Percentiles rank a stretch among this genome's conserved stretches.
phyloP scores from a whole-genome alignment of 805 yeast species.

The Tetrapisispora taiwanensis region DNA sequence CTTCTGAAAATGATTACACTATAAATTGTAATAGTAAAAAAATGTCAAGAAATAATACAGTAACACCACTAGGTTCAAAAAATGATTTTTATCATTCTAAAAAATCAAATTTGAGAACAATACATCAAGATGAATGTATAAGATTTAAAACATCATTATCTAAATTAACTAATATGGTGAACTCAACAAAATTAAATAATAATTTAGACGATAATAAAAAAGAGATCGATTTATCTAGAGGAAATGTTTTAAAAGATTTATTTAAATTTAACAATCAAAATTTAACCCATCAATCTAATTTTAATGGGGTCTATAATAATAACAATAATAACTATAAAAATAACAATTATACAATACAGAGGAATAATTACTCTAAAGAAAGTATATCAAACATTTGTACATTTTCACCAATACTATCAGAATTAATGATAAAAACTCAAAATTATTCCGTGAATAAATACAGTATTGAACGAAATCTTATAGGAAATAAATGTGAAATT shows the following conservation, averaged over 20 bases:
- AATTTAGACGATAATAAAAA: neutral
- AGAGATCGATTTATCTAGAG: neutral
- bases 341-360: neutral
- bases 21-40: neutral
- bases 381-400: neutral
- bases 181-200: neutral
- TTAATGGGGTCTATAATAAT: neutral
- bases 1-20: neutral
- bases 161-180: neutral
- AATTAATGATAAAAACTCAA: neutral
- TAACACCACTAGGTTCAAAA: neutral
- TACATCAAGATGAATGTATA: neutral
- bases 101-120: no score
- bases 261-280: neutral
- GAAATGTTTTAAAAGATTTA: neutral
- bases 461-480: no score
- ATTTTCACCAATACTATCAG: neutral
- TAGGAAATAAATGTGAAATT: no score
- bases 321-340: neutral
- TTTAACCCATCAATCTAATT: neutral
- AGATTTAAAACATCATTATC: neutral
- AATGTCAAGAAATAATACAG: neutral
- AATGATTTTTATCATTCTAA: neutral
- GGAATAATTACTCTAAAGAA: neutral
- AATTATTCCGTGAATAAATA: neutral